These are phyloP conservation scores for Penicillium odoratum DNA, from an alignment of 495 filamentous ascomycete genomes.

Conservation along the genomic window DNA sequence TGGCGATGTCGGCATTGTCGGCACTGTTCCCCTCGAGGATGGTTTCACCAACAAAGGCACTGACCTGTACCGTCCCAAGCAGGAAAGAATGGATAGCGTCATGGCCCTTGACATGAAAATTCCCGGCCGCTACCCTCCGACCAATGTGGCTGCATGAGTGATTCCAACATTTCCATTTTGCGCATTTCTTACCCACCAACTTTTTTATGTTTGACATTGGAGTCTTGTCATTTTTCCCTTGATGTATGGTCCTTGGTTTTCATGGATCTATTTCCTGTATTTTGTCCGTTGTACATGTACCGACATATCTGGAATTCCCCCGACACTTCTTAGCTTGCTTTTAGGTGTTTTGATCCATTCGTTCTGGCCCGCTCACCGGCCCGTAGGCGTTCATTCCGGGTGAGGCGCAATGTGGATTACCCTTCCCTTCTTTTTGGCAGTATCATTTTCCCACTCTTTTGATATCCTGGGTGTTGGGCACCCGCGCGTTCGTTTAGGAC, in stretches of 20 bases:
- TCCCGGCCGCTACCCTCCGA: conserved; percentile 40
- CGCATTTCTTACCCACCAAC: conserved; percentile 4
- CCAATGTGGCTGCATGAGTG: conserved; percentile 34
- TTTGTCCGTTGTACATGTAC: conserved; percentile 9
- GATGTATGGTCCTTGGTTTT: neutral
- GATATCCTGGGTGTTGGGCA: conserved; percentile 7
- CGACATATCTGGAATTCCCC: neutral
- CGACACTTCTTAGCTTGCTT: conserved; percentile 14
- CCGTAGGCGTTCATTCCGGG: conserved; percentile 17
- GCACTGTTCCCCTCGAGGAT: conserved; percentile 4
- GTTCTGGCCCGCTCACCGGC: conserved; percentile 3
- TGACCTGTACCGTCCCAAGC: conserved; percentile 22
- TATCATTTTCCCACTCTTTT: conserved; percentile 4
- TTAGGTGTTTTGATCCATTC: conserved; percentile 20
- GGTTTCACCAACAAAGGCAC: conserved; percentile 10
- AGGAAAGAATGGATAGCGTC: conserved; percentile 36
- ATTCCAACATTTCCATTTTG: conserved; percentile 8
- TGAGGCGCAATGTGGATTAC: conserved; percentile 19
- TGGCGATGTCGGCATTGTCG: conserved; percentile 1
- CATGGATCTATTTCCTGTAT: conserved; percentile 3
- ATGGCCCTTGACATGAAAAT: conserved; percentile 38
- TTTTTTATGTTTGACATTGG: conserved; percentile 1
- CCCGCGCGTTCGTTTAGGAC: conserved; percentile 8
- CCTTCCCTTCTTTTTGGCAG: conserved; percentile 13
- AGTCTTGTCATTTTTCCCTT: neutral